Evolutionary conservation across 306 rosid species (phyloP).

Genomic region (Dryas drummondii): DNA sequence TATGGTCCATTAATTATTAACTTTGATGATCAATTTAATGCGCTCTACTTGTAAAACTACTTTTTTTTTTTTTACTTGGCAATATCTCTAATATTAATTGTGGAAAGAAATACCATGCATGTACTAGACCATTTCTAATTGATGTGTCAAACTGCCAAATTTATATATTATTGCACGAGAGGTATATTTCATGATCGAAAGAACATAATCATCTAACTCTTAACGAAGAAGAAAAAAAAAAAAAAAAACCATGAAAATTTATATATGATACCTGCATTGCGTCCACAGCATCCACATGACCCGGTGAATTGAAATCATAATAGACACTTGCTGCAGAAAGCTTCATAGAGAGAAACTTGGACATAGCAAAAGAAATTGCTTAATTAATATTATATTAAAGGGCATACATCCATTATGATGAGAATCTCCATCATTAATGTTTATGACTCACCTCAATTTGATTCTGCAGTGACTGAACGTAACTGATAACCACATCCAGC

Average conservation of each 20-base stretch:
- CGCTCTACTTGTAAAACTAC: too few species aligned
- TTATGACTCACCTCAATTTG: slow-evolving; percentile 51
- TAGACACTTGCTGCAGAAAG: slow-evolving; percentile 60
- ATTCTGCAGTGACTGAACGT: slow-evolving; percentile 61
- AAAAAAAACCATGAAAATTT: not conserved
- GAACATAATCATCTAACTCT: too few species aligned
- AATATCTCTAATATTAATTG: too few species aligned
- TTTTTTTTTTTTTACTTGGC: too few species aligned
- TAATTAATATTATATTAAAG: not conserved
- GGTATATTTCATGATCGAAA: too few species aligned
- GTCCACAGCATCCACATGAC: slow-evolving; percentile 29
- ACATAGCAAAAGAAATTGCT: not conserved
- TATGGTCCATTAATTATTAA: too few species aligned
- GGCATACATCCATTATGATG: not conserved
- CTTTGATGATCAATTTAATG: too few species aligned
- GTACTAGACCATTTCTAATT: too few species aligned
- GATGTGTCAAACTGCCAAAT: too few species aligned
- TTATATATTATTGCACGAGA: too few species aligned
- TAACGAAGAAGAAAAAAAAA: not conserved
- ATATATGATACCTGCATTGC: slow-evolving; percentile 37
- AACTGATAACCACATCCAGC: slow-evolving; percentile 67
- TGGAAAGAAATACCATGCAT: too few species aligned
- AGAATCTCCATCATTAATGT: not conserved
- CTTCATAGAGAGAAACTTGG: slow-evolving; percentile 63
- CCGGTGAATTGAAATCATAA: slow-evolving; percentile 38